phyloP scores from a whole-genome alignment of 2,329 filamentous ascomycete genomes.

The Elsinoe perseae region DNA sequence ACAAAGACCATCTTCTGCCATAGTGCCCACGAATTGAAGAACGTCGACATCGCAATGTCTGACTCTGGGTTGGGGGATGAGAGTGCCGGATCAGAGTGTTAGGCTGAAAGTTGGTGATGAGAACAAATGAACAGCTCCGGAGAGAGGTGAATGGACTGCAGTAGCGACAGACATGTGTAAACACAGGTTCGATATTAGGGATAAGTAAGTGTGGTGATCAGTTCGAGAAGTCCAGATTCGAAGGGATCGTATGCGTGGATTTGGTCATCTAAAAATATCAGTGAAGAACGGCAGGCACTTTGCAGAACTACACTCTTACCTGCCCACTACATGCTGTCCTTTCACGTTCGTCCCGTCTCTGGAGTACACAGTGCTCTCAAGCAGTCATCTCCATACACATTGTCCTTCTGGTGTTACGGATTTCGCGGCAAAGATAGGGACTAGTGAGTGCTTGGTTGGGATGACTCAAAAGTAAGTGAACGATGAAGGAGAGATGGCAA shows the following conservation, averaged over 20 bases:
- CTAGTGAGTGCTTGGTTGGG: too few species aligned
- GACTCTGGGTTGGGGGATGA: background rate
- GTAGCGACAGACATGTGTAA: constrained; percentile 8
- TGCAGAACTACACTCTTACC: too few species aligned
- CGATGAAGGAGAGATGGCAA: background rate
- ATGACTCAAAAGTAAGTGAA: background rate
- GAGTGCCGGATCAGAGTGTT: background rate
- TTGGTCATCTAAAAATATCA: background rate
- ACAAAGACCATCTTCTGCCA: constrained; percentile 92
- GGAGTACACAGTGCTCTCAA: too few species aligned
- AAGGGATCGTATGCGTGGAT: background rate
- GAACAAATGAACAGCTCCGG: background rate
- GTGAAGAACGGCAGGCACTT: too few species aligned
- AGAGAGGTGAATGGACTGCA: background rate
- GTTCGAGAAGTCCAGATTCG: background rate
- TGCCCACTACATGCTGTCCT: too few species aligned
- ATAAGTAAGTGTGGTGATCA: background rate
- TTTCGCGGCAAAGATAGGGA: too few species aligned
- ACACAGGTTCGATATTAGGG: background rate
- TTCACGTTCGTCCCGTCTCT: too few species aligned
- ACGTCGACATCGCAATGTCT: constrained; percentile 21
- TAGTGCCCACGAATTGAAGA: constrained; percentile 56
- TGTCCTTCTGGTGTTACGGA: too few species aligned
- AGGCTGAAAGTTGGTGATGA: background rate
- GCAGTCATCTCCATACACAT: too few species aligned